Evolutionary conservation across 306 rosid species (phyloP), one percentile per base, ranked within the genome.

Genomic region (Fragaria iinumae): DNA sequence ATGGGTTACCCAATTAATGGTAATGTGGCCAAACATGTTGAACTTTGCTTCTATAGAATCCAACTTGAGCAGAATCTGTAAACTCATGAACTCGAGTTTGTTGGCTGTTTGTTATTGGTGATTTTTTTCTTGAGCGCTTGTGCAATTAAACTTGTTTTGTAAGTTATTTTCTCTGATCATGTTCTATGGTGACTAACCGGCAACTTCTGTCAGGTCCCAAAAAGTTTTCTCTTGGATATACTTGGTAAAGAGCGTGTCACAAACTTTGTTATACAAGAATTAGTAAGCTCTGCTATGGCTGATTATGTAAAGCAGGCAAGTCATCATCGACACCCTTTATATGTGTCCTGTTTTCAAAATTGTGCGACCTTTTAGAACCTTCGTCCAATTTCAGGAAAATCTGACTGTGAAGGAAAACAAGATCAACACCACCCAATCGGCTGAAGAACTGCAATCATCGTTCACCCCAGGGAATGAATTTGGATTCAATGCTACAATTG

Each of bases 181-280:
- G 64, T 56, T 74, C 70, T 62, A 67, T 49, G 45, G 21, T 71
- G 63, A 64, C 66, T 55, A 36, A 55, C 67, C 4, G 25, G 6
- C 43, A 56, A 73, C 17, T 55, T 53, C 4, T 10, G 49, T 56
- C 53, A 93, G 98, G 91, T 93, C 39, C 97, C 98, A 6, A 86
- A 82, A 67, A 76, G 83, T 87, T 93, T 89, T 83, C 92, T 93
- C 67, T 44, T 90, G 77, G 87, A 89, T 66, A 81, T 86, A 63
- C 86, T 90, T 68, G 98, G 98, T 67, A 83, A 91, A 78, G 91
- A 93, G 47, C 86, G 93, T 11, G 97, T 93, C 67, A 89, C 83
- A 1, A 89, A 81, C 78, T 93, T 91, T 80, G 87, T 83, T 63
- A 87, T 93, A 71, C 96, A 93, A 79, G 98, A 93, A 83, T 87